phyloP scores from a whole-genome alignment of 2,329 filamentous ascomycete genomes.

The Rhinocladiella mackenziei region DNA sequence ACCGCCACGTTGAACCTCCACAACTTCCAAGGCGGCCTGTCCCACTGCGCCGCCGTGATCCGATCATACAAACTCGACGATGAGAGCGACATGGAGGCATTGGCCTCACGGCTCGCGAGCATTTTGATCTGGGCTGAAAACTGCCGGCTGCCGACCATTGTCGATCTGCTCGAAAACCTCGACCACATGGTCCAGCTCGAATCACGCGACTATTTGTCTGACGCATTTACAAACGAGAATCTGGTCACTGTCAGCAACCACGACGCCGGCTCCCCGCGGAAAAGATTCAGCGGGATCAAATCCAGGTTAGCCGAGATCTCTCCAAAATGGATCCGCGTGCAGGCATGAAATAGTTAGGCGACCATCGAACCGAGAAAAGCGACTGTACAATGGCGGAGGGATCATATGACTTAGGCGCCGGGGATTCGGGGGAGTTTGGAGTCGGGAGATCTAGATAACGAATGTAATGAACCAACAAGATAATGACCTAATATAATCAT shows the following conservation, averaged over 20 bases:
- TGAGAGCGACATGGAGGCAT: conserved; percentile 21
- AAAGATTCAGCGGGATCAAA: not conserved
- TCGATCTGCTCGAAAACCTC: conserved; percentile 21
- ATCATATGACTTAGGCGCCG: no score
- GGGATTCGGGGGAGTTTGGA: no score
- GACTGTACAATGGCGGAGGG: no score
- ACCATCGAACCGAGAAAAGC: no score
- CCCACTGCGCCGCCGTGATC: conserved; percentile 19
- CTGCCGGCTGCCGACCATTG: conserved; percentile 21
- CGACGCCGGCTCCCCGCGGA: not conserved
- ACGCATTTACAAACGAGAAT: no score
- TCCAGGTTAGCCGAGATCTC: not conserved
- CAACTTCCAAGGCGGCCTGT: conserved; percentile 21
- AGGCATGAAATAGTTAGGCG: no score
- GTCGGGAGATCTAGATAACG: no score
- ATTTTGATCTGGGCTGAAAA: conserved; percentile 27
- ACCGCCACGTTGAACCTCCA: conserved; percentile 24
- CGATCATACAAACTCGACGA: conserved; percentile 23
- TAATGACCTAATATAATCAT: no score
- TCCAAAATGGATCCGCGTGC: not conserved
- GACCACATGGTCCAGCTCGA: conserved; percentile 15
- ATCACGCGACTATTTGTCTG: not conserved
- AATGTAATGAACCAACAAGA: no score
- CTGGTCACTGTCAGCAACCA: conserved; percentile 8
- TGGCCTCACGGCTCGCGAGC: conserved; percentile 20